These are phyloP conservation scores for Histomonas meleagridis DNA, from an alignment of 208 protist species.

Conservation along the genomic window DNA sequence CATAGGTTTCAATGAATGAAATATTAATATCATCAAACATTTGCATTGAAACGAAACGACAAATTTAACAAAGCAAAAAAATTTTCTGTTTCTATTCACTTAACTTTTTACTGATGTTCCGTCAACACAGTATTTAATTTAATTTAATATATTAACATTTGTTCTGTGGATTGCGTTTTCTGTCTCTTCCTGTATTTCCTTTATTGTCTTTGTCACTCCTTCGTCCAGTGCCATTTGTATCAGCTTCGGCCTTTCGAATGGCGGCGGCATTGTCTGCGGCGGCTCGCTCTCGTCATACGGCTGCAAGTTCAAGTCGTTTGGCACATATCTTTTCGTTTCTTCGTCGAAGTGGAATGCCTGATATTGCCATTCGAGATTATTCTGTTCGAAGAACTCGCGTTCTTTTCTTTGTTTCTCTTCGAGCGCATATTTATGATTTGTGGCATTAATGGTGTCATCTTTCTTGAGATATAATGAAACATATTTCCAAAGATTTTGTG, in stretches of 20 bases:
- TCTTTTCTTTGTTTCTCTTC: neutral
- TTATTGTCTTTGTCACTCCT: neutral
- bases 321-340: neutral
- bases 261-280: neutral
- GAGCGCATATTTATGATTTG: conserved; percentile 3
- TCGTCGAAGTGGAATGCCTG: neutral
- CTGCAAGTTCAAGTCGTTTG: neutral
- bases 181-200: neutral
- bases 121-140: no score
- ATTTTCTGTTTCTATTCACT: no score
- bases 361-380: neutral
- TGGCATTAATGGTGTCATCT: neutral
- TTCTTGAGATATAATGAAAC: neutral
- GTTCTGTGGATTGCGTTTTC: neutral
- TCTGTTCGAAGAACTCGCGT: neutral
- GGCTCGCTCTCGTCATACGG: neutral
- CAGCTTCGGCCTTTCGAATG: neutral
- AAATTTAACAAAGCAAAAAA: no score
- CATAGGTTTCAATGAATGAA: no score
- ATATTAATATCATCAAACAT: no score
- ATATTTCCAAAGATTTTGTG: neutral
- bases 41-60: no score
- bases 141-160: no score
- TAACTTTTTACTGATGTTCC: no score
- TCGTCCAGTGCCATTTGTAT: neutral